Evolutionary conservation across 129 eudicot species (phyloP).

Genomic region (Glebionis coronaria): DNA sequence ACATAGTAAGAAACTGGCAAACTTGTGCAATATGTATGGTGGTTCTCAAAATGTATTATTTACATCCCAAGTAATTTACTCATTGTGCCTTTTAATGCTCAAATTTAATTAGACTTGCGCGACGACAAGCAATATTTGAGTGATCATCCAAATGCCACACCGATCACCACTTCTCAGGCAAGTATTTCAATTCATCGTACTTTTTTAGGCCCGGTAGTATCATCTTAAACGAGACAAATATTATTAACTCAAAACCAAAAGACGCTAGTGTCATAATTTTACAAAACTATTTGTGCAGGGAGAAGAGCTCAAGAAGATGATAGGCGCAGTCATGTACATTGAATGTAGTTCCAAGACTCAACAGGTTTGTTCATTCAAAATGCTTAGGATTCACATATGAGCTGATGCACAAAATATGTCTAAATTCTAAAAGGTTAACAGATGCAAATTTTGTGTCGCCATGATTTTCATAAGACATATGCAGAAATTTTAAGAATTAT

Average conservation of each 20-base stretch:
- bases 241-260: background rate
- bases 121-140: slow-evolving; percentile 59
- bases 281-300: slow-evolving; percentile 35
- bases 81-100: background rate
- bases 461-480: no score
- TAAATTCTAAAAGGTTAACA: no score
- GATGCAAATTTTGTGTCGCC: no score
- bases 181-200: background rate
- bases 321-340: slow-evolving; percentile 61
- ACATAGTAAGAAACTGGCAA: no score
- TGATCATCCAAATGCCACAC: slow-evolving; percentile 65
- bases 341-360: slow-evolving; percentile 89
- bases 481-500: background rate
- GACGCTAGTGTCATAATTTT: background rate
- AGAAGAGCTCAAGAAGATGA: slow-evolving; percentile 70
- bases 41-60: background rate
- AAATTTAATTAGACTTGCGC: slow-evolving; percentile 44
- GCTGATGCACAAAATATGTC: background rate
- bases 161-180: slow-evolving; percentile 66
- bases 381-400: background rate
- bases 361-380: slow-evolving; percentile 32
- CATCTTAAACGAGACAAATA: background rate
- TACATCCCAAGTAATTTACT: background rate
- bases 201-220: background rate
- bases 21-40: background rate